A percentile compares a stretch with the other conserved stretches of the same genome.
Evolutionary conservation across 805 yeast genomes (phyloP).

Genomic region (Starmerella potacharoeniae): DNA sequence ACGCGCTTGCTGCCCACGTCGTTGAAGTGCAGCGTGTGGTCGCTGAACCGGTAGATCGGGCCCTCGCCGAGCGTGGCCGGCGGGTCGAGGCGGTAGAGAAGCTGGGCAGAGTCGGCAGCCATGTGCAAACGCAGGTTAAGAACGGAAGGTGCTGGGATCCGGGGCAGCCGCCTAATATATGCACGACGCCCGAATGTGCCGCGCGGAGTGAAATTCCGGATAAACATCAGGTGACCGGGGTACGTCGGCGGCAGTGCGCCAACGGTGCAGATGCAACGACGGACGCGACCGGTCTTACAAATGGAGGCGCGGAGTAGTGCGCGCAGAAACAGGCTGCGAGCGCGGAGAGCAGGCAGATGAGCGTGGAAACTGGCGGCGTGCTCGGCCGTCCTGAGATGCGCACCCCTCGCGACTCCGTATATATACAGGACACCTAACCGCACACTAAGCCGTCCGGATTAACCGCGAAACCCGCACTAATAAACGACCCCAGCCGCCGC

Average conservation of each 20-base stretch:
- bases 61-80: slow-evolving; percentile 31
- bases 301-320: neutral
- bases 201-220: neutral
- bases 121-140: neutral
- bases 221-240: neutral
- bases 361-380: too few relatives aligned
- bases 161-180: neutral
- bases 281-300: neutral
- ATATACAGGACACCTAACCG: too few relatives aligned
- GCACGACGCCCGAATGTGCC: neutral
- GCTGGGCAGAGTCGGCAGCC: neutral
- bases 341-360: too few relatives aligned
- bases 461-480: too few relatives aligned
- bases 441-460: too few relatives aligned
- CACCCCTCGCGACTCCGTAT: too few relatives aligned
- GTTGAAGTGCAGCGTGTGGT: slow-evolving; percentile 29
- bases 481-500: too few relatives aligned
- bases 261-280: neutral
- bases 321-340: too few relatives aligned
- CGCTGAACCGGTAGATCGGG: slow-evolving; percentile 28
- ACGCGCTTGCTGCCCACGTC: slow-evolving; percentile 28
- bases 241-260: neutral
- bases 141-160: neutral
- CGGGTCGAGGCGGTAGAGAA: slow-evolving; percentile 15
- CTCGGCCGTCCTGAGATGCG: too few relatives aligned